Evolutionary conservation across 2,329 filamentous ascomycete species (phyloP), one percentile per base, ranked within the genome.

Genomic region (Aureobasidium zeae): DNA sequence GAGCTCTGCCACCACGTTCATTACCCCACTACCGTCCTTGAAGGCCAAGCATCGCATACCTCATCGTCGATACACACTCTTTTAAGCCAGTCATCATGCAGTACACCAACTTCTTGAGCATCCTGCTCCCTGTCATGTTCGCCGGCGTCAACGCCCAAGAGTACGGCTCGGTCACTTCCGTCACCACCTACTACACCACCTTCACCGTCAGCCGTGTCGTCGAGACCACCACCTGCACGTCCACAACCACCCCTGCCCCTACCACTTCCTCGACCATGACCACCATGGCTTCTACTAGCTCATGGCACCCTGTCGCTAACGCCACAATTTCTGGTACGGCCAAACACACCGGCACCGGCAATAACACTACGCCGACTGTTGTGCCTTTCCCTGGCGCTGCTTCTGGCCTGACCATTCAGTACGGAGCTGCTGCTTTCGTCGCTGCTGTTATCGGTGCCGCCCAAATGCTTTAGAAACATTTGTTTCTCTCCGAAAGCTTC

Each of bases 171-270:
- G 22, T 20, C 24, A 50, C 48, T 26, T 30, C 36, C 6, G 46
- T 47, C 12, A 39, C 17, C 5, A 50, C 48, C 19, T 46, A 43
- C 43, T 48, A 47, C 46, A 46, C 43, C 20, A 50, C 48, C 25
- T 39, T 36, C 30, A 48, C 46, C 24, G 45, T 50, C 24, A 39
- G 22, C 35, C 34, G 35, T 30, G 44, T 42, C 11, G 44, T 41
- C 24, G 37, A 34, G 13, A 46, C 44, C 13, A 46, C 44, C 15
- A 42, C 36, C 11, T 41, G 35, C 31, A 41, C 44, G 3, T 34
- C 44, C 7, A 46, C 29, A 16, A 46, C 44, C n/a, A 33, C 44
- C 26, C 33, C 44, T 25, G 15, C 16, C 1, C 17, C 36, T 9
- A 41, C 30, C 21, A 37, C 43, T 17, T 20, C 26, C 11, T 19